phyloP scores from a whole-genome alignment of 2,329 filamentous ascomycete species.

The Huntiella bhutanensis region DNA sequence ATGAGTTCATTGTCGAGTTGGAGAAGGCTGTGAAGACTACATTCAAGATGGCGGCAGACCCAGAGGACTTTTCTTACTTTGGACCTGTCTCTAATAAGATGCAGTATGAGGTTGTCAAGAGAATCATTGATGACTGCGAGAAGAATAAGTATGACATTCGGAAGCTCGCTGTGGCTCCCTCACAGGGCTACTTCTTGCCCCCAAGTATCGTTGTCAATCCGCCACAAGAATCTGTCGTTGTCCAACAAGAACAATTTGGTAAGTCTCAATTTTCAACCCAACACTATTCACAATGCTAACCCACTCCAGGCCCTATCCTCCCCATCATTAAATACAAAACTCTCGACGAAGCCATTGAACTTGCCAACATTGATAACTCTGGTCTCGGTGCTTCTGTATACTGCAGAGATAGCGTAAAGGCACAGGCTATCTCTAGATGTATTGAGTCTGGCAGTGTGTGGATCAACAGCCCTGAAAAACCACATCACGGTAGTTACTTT shows the following conservation, averaged over 20 bases:
- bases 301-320: constrained; percentile 35
- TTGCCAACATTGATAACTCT: constrained; percentile 32
- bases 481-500: constrained; percentile 18
- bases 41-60: constrained; percentile 20
- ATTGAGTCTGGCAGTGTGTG: constrained; percentile 40
- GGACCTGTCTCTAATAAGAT: constrained; percentile 45
- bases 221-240: constrained; percentile 34
- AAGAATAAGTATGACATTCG: constrained; percentile 34
- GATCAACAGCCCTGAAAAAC: constrained; percentile 28
- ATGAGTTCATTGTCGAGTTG: constrained; percentile 28
- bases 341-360: constrained; percentile 38
- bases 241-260: constrained; percentile 33
- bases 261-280: background rate
- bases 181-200: constrained; percentile 34
- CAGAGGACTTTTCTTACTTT: constrained; percentile 22
- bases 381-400: constrained; percentile 41
- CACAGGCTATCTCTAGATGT: constrained; percentile 30
- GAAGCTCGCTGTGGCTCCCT: constrained; percentile 23
- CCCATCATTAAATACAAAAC: constrained; percentile 41
- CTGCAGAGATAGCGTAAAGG: constrained; percentile 30
- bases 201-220: constrained; percentile 44
- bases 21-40: constrained; percentile 14
- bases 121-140: constrained; percentile 31
- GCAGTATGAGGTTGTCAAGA: constrained; percentile 37
- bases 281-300: background rate